Evolutionary conservation across 805 yeast species (phyloP).

Genomic region (Komagataella kurtzmanii): DNA sequence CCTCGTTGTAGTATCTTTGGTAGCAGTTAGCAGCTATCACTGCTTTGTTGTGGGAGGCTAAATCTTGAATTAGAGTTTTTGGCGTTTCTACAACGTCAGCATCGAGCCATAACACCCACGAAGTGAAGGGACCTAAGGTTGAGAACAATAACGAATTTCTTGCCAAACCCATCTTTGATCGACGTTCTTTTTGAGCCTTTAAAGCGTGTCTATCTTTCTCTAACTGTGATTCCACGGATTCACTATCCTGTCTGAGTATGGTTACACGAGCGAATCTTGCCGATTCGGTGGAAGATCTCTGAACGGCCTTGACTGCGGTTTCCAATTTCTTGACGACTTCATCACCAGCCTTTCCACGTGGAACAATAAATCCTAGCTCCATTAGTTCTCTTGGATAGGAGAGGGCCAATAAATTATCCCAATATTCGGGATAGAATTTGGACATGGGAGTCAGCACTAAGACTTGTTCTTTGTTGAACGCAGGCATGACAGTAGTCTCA

Average conservation of each 20-base stretch:
- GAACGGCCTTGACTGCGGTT: slow-evolving; percentile 58
- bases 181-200: slow-evolving; percentile 74
- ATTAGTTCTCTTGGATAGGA: slow-evolving; percentile 75
- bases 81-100: slow-evolving; percentile 91
- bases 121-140: slow-evolving; percentile 75
- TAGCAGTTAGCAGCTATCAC: slow-evolving; percentile 87
- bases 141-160: slow-evolving; percentile 86
- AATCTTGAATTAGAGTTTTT: slow-evolving; percentile 67
- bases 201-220: slow-evolving; percentile 91
- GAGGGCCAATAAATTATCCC: slow-evolving; percentile 69
- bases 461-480: slow-evolving; percentile 67
- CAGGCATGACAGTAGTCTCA: slow-evolving; percentile 59
- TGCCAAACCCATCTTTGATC: slow-evolving; percentile 87
- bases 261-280: slow-evolving; percentile 69
- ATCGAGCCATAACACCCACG: slow-evolving; percentile 96
- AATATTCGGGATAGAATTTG: slow-evolving; percentile 70
- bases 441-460: slow-evolving; percentile 86
- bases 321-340: slow-evolving; percentile 60
- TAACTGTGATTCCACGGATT: slow-evolving; percentile 54
- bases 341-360: slow-evolving; percentile 76
- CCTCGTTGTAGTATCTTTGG: slow-evolving; percentile 61
- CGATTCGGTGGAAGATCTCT: slow-evolving; percentile 36
- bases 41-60: slow-evolving; percentile 76
- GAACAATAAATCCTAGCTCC: slow-evolving; percentile 86
- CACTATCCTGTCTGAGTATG: slow-evolving; percentile 81